Evolutionary conservation across 768 basidiomycete species (phyloP), one percentile per base, ranked within the genome.

Genomic region (Hygrophoropsis aurantiaca): DNA sequence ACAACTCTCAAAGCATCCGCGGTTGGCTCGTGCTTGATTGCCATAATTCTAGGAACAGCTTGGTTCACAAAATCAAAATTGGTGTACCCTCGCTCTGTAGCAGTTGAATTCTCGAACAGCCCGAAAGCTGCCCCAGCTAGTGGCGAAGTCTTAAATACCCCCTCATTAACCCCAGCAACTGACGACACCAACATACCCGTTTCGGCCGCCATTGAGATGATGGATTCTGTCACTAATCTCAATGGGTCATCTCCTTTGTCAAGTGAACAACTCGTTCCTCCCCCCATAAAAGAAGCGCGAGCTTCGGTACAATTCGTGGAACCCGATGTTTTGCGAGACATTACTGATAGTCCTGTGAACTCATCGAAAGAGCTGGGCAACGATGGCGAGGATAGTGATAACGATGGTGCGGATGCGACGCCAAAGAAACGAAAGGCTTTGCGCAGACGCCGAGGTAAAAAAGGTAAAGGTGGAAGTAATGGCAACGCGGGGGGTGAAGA

Each of bases 361-460:
- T 7, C 9, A 38, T 16, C n/a, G 36, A 38, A 16, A n/a, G 36
- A 16, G 36, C 16, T 38, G 36, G 16, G 20, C 16, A 16, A 38
- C 16, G 82, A 75, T 41, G 73, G 64, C 2, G 84, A 81, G n/a
- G 84, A 81, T 10, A 79, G 80, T 30, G 82, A 82, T 46, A 81
- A 77, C 55, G 82, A 80, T 2, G 71, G 75, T 20, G 60, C 61
- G 1, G 69, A 69, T 1, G 69, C 73, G 4, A 69, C 73, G 0
- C 74, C 77, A 0, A 76, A 70, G 19, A 75, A 73, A 57, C 61
- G 69, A 40, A 68, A 69, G 53, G 49, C 49, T 27, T 64, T 47
- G 26, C 58, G 50, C 73, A 74, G 67, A 55, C 65, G 75, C 33
- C 69, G 82, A 46, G 79, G 81, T 25, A 75, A 74, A 62, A 67